Evolutionary conservation across 2,329 filamentous ascomycete species (phyloP).

Genomic region (Aspergillus ruber): DNA sequence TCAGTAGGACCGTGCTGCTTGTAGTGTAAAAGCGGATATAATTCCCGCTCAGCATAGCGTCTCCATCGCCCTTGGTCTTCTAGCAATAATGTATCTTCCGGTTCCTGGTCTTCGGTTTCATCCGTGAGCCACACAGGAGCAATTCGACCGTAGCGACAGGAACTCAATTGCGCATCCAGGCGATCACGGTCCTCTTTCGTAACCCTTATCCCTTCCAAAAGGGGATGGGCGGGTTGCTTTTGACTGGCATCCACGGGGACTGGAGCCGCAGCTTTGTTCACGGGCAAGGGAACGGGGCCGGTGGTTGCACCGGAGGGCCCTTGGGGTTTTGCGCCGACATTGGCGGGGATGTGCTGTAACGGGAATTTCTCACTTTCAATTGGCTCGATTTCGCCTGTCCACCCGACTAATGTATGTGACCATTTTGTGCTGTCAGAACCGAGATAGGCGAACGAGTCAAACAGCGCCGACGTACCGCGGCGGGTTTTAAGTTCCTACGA

Average conservation of each 20-base stretch:
- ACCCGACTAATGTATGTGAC: slow-evolving; percentile 89
- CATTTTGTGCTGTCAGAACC: slow-evolving; percentile 77
- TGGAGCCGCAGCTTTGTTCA: slow-evolving; percentile 72
- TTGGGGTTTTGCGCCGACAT: slow-evolving; percentile 15
- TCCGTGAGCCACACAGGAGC: slow-evolving; percentile 86
- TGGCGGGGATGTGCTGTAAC: slow-evolving; percentile 25
- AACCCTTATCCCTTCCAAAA: slow-evolving; percentile 64
- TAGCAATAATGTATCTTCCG: slow-evolving; percentile 62
- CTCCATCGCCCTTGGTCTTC: slow-evolving; percentile 83
- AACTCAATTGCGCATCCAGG: slow-evolving; percentile 67
- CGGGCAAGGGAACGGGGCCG: slow-evolving; percentile 34
- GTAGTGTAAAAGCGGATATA: slow-evolving; percentile 93
- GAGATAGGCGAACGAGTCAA: slow-evolving; percentile 83
- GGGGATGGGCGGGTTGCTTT: slow-evolving; percentile 51
- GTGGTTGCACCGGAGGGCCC: slow-evolving; percentile 18
- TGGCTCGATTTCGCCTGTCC: slow-evolving; percentile 82
- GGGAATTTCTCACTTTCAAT: slow-evolving; percentile 20
- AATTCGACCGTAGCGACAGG: slow-evolving; percentile 69
- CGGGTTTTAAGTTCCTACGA: slow-evolving; percentile 65
- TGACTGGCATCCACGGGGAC: slow-evolving; percentile 63
- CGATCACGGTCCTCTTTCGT: slow-evolving; percentile 62
- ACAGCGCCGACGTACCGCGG: slow-evolving; percentile 82
- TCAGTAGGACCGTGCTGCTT: slow-evolving; percentile 88
- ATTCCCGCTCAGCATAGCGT: slow-evolving; percentile 80
- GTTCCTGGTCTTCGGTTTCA: slow-evolving; percentile 62